Base-by-base conservation (phyloP, 106 monocot genomes). In the Vanilla planifolia region DNA sequence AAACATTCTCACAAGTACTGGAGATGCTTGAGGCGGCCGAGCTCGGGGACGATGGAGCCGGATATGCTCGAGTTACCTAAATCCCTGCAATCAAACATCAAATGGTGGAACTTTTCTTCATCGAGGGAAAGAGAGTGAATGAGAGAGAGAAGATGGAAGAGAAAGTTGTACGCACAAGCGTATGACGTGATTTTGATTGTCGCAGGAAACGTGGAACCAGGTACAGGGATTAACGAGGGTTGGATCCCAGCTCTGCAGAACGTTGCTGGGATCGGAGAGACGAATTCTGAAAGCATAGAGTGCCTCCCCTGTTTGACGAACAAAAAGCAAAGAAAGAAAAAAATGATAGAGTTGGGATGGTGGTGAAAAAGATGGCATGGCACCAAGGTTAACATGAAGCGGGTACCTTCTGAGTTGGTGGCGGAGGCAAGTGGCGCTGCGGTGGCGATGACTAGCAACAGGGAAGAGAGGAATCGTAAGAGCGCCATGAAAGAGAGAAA, bases 211-310 rank as follows among this genome's bases (percentile, higher is more conserved):
- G 33, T 94, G 93, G 67, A 89, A 94, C 89, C 93, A 94, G 45
- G 89, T 94, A 77, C 89, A 94, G 33, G 93, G 93, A 77, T 89
- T 89, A 45, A 94, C 85, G 42, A 93, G 85, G 21, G 94, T 94
- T 22, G 91, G 91, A 42, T 98, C 96, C 96, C 96, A 98, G 74
- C 91, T 98, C 82, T 82, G 86, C 42, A 98, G 71, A 8, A 98
- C 91, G 62, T 85, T 85, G 64, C 62, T 81, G 25, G 96, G 96
- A 59, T 98, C 96, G 47, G 66, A 55, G 3, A 98, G 72, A 58
- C 68, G 71, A 26, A 79, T 39, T 39, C 91, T 68, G 35, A 91
- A 48, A 16, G 81, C 64, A 45, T 98, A 79, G 21, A 98, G 64
- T 28, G 91, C 96, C 48, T 91, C 91, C 36, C 96, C 90, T 91